Evolutionary conservation across 306 rosid species (phyloP).

Genomic region (Citrullus mucosospermus): DNA sequence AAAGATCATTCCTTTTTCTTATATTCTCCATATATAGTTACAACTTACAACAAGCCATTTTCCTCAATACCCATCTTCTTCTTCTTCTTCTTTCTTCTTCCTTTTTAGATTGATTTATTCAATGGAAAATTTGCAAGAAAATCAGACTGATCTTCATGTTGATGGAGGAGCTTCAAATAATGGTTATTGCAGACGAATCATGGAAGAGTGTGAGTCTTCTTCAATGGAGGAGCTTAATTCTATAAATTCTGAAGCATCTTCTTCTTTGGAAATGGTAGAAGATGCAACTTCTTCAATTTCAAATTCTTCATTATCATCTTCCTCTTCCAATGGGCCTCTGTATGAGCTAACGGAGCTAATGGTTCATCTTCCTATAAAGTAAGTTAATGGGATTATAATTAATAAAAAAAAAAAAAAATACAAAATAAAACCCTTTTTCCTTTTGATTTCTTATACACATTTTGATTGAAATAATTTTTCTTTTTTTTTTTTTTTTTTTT

Average conservation of each 20-base stretch:
- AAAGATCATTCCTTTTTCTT: neutral
- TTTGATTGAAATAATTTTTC: neutral
- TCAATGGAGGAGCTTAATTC: constrained; percentile 32
- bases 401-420: too few species aligned
- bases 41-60: neutral
- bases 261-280: constrained; percentile 48
- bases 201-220: constrained; percentile 18
- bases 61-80: neutral
- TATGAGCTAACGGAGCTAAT: constrained; percentile 63
- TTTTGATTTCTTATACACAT: neutral
- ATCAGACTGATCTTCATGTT: neutral
- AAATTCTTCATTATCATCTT: constrained; percentile 21
- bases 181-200: constrained; percentile 15
- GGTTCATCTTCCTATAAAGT: constrained; percentile 79
- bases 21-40: neutral
- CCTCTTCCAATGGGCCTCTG: constrained; percentile 53
- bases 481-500: neutral
- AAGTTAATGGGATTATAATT: constrained; percentile 6
- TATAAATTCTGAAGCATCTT: constrained; percentile 30
- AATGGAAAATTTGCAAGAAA: constrained; percentile 10
- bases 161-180: constrained; percentile 2
- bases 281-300: constrained; percentile 45
- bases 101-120: neutral
- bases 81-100: neutral
- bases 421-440: neutral